Conservation (phyloP, 73 alveolate species). For the Stentor roeselii region DNA sequence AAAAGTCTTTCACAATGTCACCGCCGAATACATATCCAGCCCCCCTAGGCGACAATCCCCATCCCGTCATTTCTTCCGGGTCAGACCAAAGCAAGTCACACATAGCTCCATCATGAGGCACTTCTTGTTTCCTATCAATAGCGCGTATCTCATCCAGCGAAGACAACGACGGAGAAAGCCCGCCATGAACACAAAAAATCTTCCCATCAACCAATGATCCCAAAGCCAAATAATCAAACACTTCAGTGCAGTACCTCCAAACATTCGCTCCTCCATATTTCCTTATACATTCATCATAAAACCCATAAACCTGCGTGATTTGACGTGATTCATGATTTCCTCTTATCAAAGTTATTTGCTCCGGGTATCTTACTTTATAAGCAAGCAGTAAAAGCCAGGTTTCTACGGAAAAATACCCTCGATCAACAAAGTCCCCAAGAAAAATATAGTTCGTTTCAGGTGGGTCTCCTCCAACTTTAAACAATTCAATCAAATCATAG, state of each 20-base stretch:
- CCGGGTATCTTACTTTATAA: constrained; percentile 71
- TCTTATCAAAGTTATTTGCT: constrained; percentile 68
- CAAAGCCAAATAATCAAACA: constrained; percentile 94
- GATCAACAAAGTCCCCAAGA: constrained; percentile 89
- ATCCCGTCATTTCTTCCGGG: constrained; percentile 91
- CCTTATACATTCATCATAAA: constrained; percentile 95
- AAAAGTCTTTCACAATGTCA: constrained; percentile 80
- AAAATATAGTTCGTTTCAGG: constrained; percentile 85
- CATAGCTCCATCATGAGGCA: constrained; percentile 98
- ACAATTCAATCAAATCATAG: constrained; percentile 77
- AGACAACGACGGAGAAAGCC: constrained; percentile 88
- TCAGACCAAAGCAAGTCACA: constrained; percentile 97
- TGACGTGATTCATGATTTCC: constrained; percentile 82
- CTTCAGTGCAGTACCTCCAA: constrained; percentile 99
- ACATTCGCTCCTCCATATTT: constrained; percentile 94
- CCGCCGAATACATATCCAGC: constrained; percentile 96
- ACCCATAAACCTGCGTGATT: constrained; percentile 73
- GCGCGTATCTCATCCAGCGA: constrained; percentile 94
- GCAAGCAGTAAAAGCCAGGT: constrained; percentile 82
- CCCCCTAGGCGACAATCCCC: constrained; percentile 92
- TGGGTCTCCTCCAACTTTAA: constrained; percentile 85
- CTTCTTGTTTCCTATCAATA: constrained; percentile 98
- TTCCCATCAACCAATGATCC: constrained; percentile 95
- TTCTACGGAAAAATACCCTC: constrained; percentile 83
- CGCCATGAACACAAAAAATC: constrained; percentile 98